Evolutionary conservation across 2,329 filamentous ascomycete genomes (phyloP), one percentile per base, ranked within the genome.

Genomic region (Colletotrichum paranaense): DNA sequence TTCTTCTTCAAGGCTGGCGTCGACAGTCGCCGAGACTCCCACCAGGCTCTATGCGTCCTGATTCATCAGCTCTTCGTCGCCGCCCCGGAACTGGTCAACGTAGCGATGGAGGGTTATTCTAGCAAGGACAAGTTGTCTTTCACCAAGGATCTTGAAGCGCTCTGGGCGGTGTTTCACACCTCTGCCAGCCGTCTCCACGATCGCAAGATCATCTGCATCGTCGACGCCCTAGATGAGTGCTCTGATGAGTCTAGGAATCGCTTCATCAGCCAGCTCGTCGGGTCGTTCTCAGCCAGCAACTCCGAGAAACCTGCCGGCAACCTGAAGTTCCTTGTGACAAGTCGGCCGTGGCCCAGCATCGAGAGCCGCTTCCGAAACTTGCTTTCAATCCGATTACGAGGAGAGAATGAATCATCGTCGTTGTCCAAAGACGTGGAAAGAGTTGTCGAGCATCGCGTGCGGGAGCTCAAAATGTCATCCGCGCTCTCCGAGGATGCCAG

Each of bases 1-100:
- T 75, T 75, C 5, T 75, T 75, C 49, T 75, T 75, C 63, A 75
- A 68, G 12, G 68, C 62, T 0, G 73, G 73, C 32, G 35, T 62
- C 24, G 69, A 58, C 4, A 46, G n/a, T 0, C 68, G 63, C 9
- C 60, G 35, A 12, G 24, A 65, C 0, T 19, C 62, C 2, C 14
- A 59, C 2, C 42, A 60, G 16, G 71, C 71, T 3, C 67, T 75
- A 0, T 74, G 73, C 3, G 53, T 58, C 16, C 14, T 75, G 0
- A 8, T 75, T 2, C 73, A 74, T 32, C 14, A 65, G 1, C n/a
- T 75, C 0, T 68, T 72, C 22, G 35, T 42, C 2, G 7, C 46
- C 16, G 0, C 6, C 16, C 16, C 53, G 38, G 30, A 30, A 16
- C 14, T 59, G 28, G 1, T 65, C 6, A 5, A 62, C 0, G 16